These are phyloP conservation scores for Diaporthe longicolla DNA, from an alignment of 2,329 filamentous ascomycete genomes.

Conservation along the genomic window DNA sequence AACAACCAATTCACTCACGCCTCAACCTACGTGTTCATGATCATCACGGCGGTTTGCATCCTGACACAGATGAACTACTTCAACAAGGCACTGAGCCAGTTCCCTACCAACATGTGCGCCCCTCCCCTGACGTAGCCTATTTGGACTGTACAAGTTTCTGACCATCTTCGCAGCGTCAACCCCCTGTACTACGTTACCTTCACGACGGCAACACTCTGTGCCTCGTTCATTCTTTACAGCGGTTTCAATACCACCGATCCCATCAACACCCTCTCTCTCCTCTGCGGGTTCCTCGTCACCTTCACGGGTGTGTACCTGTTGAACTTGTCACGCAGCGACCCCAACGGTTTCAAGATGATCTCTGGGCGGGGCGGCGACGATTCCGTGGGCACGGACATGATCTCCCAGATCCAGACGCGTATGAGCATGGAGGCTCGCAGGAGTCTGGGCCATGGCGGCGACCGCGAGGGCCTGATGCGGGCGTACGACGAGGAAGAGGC, in stretches of 20 bases:
- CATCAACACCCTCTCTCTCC: slow-evolving; percentile 91
- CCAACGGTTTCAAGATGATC: slow-evolving; percentile 79
- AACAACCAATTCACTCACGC: slow-evolving; percentile 97
- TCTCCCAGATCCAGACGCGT: slow-evolving; percentile 90
- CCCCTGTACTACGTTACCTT: slow-evolving; percentile 98
- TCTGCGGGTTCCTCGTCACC: slow-evolving; percentile 94
- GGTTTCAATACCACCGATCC: slow-evolving; percentile 96
- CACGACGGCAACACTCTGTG: slow-evolving; percentile 92
- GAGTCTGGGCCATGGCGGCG: slow-evolving; percentile 76
- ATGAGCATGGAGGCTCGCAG: slow-evolving; percentile 93
- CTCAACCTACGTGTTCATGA: slow-evolving; percentile 97
- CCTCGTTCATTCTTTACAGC: slow-evolving; percentile 95
- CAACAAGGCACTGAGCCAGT: slow-evolving; percentile 97
- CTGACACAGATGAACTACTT: slow-evolving; percentile 99
- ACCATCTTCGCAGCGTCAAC: slow-evolving; percentile 77
- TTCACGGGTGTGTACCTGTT: slow-evolving; percentile 96
- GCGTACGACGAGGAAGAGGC: slow-evolving; percentile 89
- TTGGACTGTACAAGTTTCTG: slow-evolving; percentile 43
- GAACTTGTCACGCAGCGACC: slow-evolving; percentile 94
- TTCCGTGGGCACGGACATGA: slow-evolving; percentile 89
- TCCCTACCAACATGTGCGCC: slow-evolving; percentile 95
- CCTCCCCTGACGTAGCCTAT: background rate
- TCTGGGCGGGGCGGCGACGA: slow-evolving; percentile 76
- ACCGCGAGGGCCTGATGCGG: slow-evolving; percentile 87
- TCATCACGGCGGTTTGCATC: slow-evolving; percentile 93